A percentile compares a stretch with the other conserved stretches of the same genome.
phyloP scores from a whole-genome alignment of 2,329 filamentous ascomycete genomes.

The Thermochaetoides dissita region DNA sequence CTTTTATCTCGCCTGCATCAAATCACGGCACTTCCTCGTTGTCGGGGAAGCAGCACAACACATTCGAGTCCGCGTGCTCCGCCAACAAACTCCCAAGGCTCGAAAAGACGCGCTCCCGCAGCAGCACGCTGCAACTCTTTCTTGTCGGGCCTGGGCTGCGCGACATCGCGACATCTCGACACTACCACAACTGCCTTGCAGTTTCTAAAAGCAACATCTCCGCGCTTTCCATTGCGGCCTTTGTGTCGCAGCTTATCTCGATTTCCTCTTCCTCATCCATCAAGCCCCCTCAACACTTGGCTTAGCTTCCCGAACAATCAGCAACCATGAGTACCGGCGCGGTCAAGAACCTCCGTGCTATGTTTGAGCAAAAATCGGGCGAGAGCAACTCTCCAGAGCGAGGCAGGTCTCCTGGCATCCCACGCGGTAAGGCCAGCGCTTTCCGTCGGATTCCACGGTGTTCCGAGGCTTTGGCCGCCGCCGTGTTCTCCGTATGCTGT shows the following conservation, averaged over 20 bases:
- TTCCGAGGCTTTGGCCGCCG: neutral
- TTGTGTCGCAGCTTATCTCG: too few species aligned
- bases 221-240: slow-evolving; percentile 20
- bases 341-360: slow-evolving; percentile 63
- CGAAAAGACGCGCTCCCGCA: neutral
- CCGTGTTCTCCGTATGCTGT: neutral
- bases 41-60: too few species aligned
- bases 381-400: slow-evolving; percentile 52
- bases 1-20: too few species aligned
- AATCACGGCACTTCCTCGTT: too few species aligned
- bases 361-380: slow-evolving; percentile 59
- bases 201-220: neutral
- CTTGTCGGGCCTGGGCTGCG: too few species aligned
- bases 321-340: slow-evolving; percentile 40
- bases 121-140: too few species aligned
- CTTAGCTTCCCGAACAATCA: slow-evolving; percentile 11
- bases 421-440: slow-evolving; percentile 26
- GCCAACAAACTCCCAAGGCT: neutral
- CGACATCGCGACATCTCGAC: neutral
- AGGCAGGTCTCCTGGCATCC: slow-evolving; percentile 51
- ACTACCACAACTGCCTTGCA: neutral
- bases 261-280: slow-evolving; percentile 3
- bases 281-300: neutral
- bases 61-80: too few species aligned
- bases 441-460: neutral